phyloP scores from a whole-genome alignment of 2,329 filamentous ascomycete species.

The Colletotrichum filicis region DNA sequence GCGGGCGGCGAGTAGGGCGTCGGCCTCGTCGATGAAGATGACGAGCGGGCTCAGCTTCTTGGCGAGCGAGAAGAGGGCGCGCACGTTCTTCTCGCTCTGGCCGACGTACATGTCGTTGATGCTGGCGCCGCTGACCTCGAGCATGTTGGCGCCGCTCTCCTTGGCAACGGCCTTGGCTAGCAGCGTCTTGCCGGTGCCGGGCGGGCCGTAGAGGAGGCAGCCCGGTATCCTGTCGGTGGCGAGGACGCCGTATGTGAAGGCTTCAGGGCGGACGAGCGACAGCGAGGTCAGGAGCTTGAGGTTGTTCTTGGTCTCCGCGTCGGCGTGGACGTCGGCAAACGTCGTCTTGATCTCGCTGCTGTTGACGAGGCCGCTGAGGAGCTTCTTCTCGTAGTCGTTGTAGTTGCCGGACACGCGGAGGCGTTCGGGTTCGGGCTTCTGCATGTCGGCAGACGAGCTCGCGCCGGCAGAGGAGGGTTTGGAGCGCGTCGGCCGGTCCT shows the following conservation, averaged over 20 bases:
- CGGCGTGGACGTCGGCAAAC: constrained; percentile 87
- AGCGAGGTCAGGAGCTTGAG: constrained; percentile 90
- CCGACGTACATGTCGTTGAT: constrained; percentile 98
- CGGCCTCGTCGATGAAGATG: constrained; percentile 97
- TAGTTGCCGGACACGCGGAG: constrained; percentile 52
- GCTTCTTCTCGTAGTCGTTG: constrained; percentile 83
- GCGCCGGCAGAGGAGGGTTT: constrained; percentile 36
- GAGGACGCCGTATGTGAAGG: constrained; percentile 95
- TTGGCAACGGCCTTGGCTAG: constrained; percentile 77
- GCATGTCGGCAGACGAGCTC: constrained; percentile 1
- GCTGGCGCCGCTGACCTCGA: constrained; percentile 90
- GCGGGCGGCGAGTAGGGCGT: constrained; percentile 87
- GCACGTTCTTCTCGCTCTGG: constrained; percentile 95
- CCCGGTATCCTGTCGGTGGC: constrained; percentile 92
- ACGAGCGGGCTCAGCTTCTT: constrained; percentile 92
- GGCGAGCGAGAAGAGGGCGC: constrained; percentile 89
- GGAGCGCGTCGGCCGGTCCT: constrained; percentile 17
- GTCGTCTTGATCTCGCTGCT: constrained; percentile 85
- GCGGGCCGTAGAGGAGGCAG: constrained; percentile 87
- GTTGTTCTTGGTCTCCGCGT: constrained; percentile 84
- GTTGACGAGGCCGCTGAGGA: constrained; percentile 85
- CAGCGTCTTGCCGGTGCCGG: constrained; percentile 80
- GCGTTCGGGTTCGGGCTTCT: constrained; percentile 33
- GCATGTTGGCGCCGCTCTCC: constrained; percentile 75
- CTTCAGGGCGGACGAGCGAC: constrained; percentile 87